Evolutionary conservation across 441 rosid genomes (phyloP).

Genomic region (Arabidopsis hybrid): DNA sequence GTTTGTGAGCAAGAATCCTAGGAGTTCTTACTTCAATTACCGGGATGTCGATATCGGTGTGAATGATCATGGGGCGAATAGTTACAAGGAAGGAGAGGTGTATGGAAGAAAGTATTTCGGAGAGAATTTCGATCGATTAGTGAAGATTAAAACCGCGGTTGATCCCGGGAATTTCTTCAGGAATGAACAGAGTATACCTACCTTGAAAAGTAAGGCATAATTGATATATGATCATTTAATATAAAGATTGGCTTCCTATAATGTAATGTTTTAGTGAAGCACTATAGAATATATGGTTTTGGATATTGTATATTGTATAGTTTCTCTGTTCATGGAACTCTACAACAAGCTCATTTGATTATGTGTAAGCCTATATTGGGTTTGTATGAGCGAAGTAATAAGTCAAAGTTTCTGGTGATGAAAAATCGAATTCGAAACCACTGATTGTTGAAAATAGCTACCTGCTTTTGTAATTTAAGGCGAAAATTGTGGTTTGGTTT

Average conservation of each 20-base stretch:
- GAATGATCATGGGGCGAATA: constrained; percentile 43
- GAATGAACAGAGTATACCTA: constrained; percentile 74
- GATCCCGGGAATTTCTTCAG: constrained; percentile 72
- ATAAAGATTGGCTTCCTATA: constrained; percentile 13
- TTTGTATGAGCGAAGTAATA: constrained; percentile 13
- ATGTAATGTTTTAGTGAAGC: constrained; percentile 26
- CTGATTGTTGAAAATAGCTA: constrained; percentile 8
- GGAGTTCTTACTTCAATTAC: constrained; percentile 69
- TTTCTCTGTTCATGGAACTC: constrained; percentile 10
- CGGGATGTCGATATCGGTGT: constrained; percentile 71
- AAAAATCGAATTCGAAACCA: neutral
- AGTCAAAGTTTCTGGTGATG: constrained; percentile 15
- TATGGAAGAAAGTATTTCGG: constrained; percentile 64
- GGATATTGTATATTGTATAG: constrained; percentile 23
- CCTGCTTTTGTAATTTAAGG: constrained; percentile 17
- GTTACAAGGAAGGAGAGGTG: constrained; percentile 48
- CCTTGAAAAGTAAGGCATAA: constrained; percentile 48
- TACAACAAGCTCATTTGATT: neutral
- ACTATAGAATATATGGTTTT: constrained; percentile 16
- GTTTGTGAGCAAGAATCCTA: constrained; percentile 66
- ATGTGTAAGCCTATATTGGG: neutral
- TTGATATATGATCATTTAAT: constrained; percentile 15
- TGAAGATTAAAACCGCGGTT: constrained; percentile 59
- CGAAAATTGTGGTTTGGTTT: constrained; percentile 9
- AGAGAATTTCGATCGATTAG: constrained; percentile 63